A percentile compares a stretch with the other conserved stretches of the same genome.
Evolutionary conservation across 83 land plant genomes (phyloP).

Genomic region (Diphasiastrum complanatum): DNA sequence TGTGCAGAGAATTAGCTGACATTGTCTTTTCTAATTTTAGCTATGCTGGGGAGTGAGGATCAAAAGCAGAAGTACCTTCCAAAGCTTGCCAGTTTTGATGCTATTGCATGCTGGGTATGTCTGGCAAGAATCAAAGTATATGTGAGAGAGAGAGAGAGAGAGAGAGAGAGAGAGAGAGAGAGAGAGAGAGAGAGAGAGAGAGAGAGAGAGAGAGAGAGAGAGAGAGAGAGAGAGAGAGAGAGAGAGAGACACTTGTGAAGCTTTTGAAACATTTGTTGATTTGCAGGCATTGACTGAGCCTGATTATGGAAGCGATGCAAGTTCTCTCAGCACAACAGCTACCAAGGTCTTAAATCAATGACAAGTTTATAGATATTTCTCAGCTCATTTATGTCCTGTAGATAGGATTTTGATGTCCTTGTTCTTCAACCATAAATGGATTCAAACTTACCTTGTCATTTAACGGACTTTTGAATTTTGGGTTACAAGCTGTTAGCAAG

Average conservation of each 20-base stretch:
- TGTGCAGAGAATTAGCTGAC: not conserved
- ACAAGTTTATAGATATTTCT: not conserved
- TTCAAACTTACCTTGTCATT: no score
- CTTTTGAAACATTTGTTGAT: not conserved
- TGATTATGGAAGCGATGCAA: constrained; percentile 91
- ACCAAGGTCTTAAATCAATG: constrained; percentile 47
- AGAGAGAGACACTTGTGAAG: not conserved
- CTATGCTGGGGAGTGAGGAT: constrained; percentile 65
- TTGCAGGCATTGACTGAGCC: constrained; percentile 86
- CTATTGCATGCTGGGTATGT: constrained; percentile 78
- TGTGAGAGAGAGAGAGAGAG: no score
- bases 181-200: no score
- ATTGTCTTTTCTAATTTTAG: constrained; percentile 30
- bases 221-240: no score
- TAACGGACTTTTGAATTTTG: no score
- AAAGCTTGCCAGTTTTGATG: constrained; percentile 54
- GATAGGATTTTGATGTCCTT: not conserved
- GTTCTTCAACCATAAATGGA: no score
- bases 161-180: no score
- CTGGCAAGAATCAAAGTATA: not conserved
- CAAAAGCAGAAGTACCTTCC: constrained; percentile 84
- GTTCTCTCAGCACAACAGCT: constrained; percentile 74
- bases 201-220: no score
- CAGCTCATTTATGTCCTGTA: not conserved
- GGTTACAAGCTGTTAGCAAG: no score